Percentiles rank a stretch among this genome's conserved stretches.
These are phyloP conservation scores for Astrothelium subdiscretum DNA, from an alignment of 495 filamentous ascomycete genomes.

Conservation along the genomic window DNA sequence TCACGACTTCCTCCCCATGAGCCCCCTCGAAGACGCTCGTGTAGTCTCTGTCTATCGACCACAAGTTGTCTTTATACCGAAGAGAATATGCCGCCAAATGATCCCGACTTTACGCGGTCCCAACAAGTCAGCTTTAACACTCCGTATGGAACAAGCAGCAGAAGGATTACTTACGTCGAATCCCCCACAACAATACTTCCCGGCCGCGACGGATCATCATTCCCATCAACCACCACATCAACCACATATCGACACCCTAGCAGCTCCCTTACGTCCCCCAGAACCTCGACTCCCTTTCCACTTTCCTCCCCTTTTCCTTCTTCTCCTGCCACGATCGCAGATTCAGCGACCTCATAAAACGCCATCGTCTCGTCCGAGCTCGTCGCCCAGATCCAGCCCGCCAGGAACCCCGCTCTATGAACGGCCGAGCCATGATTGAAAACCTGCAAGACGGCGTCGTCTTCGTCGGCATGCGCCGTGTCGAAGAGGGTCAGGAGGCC, in stretches of 20 bases:
- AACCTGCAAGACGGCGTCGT: constrained; percentile 74
- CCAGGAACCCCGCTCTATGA: constrained; percentile 71
- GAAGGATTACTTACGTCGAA: constrained; percentile 33
- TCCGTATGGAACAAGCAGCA: too few relatives aligned
- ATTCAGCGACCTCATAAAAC: background rate
- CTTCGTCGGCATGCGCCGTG: constrained; percentile 60
- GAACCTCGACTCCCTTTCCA: constrained; percentile 29
- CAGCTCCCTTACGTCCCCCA: constrained; percentile 63
- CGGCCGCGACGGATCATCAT: too few relatives aligned
- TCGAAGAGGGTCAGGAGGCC: constrained; percentile 81
- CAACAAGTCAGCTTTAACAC: constrained; percentile 21
- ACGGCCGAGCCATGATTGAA: constrained; percentile 79
- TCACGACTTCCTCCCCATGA: constrained; percentile 74
- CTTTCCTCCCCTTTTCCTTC: constrained; percentile 42
- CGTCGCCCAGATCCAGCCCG: background rate
- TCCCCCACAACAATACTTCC: constrained; percentile 39
- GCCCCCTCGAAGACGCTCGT: constrained; percentile 39
- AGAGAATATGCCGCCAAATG: constrained; percentile 24
- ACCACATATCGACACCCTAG: constrained; percentile 76
- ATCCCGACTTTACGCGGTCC: constrained; percentile 32
- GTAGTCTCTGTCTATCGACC: background rate
- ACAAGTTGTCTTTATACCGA: background rate
- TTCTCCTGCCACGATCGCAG: constrained; percentile 34
- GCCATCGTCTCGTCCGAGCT: background rate
- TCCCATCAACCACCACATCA: constrained; percentile 53